Conservation (phyloP, 2,329 filamentous ascomycete genomes). For the Trichoderma sp. region DNA sequence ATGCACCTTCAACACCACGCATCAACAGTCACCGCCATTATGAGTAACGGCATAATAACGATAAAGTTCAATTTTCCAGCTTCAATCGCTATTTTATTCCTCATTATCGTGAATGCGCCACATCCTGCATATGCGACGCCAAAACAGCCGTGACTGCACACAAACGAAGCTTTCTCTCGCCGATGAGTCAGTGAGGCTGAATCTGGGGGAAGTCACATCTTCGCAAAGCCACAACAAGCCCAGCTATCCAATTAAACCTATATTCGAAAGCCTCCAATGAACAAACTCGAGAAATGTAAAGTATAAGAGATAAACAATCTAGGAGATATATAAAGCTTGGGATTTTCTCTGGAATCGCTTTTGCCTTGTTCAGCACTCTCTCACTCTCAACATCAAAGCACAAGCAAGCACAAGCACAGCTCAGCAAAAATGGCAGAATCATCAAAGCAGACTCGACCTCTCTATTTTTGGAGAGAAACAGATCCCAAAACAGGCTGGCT, state of each 20-base stretch:
- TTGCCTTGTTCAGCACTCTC: background rate
- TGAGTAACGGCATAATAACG: background rate
- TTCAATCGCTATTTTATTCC: background rate
- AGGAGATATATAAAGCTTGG: background rate
- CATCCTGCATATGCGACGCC: background rate
- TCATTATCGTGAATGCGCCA: background rate
- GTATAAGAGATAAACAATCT: background rate
- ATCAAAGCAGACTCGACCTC: background rate
- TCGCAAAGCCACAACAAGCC: background rate
- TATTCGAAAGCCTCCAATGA: too few species aligned
- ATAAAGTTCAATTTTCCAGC: background rate
- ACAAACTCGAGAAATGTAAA: background rate
- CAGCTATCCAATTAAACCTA: background rate
- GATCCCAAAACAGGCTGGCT: constrained; percentile 55
- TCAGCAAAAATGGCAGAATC: background rate
- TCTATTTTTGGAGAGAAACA: constrained; percentile 53
- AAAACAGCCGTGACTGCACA: background rate
- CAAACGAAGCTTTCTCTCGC: background rate
- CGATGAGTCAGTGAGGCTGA: constrained; percentile 21
- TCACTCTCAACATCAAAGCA: background rate
- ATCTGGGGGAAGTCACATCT: background rate
- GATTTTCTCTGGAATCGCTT: background rate
- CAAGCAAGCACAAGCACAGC: background rate
- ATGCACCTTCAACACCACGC: background rate
- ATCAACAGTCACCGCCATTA: background rate